Conservation (phyloP, 139 green algal genomes). For the Chlamydomonas schloesseri region DNA sequence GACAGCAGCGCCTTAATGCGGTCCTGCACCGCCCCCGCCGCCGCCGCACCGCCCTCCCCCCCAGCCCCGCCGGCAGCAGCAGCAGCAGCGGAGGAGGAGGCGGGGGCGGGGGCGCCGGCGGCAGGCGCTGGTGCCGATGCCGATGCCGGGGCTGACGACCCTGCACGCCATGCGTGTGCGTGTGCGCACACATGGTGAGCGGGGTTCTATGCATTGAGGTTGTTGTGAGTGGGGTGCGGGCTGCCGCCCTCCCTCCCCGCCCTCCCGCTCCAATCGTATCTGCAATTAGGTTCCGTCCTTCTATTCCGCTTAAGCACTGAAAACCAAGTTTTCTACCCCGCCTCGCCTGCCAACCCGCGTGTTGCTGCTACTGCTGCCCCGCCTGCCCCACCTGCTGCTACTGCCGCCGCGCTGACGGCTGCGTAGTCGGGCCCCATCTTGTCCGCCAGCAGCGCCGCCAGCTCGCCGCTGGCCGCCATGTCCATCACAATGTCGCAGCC, state of each 20-base stretch:
- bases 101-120: neutral
- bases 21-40: neutral
- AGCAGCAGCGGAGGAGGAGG: too few species aligned
- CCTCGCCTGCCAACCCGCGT: too few species aligned
- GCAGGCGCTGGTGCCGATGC: neutral
- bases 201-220: too few species aligned
- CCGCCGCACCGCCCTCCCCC: neutral
- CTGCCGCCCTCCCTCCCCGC: too few species aligned
- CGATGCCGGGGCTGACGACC: neutral
- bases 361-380: neutral
- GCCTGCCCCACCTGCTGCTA: neutral
- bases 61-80: too few species aligned
- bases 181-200: too few species aligned
- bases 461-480: conserved; percentile 60
- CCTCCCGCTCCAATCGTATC: too few species aligned
- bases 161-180: neutral
- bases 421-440: conserved; percentile 38
- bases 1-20: conserved; percentile 69
- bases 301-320: too few species aligned
- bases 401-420: neutral
- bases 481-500: conserved; percentile 87
- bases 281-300: too few species aligned
- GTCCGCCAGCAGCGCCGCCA: conserved; percentile 51
- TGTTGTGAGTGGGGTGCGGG: too few species aligned
- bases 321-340: too few species aligned